phyloP scores from a whole-genome alignment of 2,329 filamentous ascomycete species.

The Huntiella omanensis region DNA sequence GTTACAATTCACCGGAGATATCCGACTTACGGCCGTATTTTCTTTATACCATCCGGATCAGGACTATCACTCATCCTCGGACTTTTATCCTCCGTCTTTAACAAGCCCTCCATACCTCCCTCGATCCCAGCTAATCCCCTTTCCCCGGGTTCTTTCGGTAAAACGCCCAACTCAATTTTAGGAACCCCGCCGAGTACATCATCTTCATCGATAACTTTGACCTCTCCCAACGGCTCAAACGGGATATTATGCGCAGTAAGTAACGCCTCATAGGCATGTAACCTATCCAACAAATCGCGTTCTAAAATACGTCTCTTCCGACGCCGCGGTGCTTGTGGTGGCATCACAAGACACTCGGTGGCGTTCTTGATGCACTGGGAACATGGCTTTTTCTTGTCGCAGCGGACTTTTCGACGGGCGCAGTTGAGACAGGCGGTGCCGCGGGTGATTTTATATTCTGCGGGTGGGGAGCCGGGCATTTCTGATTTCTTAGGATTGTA shows the following conservation, averaged over 20 bases:
- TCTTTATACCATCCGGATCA: slow-evolving; percentile 11
- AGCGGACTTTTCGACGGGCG: slow-evolving; percentile 58
- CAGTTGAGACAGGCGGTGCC: slow-evolving; percentile 52
- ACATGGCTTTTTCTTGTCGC: slow-evolving; percentile 55
- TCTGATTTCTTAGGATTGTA: background rate
- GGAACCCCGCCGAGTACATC: too few relatives aligned
- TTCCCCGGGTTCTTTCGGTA: background rate
- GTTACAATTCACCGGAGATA: too few relatives aligned
- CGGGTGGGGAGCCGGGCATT: slow-evolving; percentile 15
- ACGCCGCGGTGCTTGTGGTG: slow-evolving; percentile 36
- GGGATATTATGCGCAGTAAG: slow-evolving; percentile 45
- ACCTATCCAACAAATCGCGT: slow-evolving; percentile 48
- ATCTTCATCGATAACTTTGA: background rate
- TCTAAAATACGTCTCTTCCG: slow-evolving; percentile 49
- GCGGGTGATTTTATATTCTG: slow-evolving; percentile 33
- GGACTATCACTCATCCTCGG: slow-evolving; percentile 12
- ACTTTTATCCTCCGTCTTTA: background rate
- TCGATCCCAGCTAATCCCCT: too few relatives aligned
- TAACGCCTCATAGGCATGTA: slow-evolving; percentile 48
- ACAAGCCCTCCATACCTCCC: background rate
- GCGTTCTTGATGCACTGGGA: slow-evolving; percentile 42
- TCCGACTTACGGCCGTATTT: too few relatives aligned
- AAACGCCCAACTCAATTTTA: background rate
- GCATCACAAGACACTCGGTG: slow-evolving; percentile 40
- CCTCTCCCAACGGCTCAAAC: slow-evolving; percentile 45